A percentile compares a stretch with the other conserved stretches of the same genome.
Evolutionary conservation across 805 yeast species (phyloP).

Genomic region (Candida xyloterini): DNA sequence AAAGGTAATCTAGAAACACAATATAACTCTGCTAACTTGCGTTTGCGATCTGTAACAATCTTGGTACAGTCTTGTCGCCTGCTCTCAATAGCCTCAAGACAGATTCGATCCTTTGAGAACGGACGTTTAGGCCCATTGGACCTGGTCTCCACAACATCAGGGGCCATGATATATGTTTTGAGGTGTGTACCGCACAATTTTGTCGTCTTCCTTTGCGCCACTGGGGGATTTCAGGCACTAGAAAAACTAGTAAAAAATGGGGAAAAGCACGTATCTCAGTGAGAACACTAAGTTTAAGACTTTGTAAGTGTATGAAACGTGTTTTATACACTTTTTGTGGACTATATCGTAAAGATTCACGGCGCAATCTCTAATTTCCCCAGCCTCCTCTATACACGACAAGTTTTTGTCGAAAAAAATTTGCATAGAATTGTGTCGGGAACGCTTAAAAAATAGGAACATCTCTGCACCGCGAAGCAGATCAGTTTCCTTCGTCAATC

Average conservation of each 20-base stretch:
- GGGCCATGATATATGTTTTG: conserved; percentile 8
- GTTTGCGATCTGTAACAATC: conserved; percentile 49
- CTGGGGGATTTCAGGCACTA: conserved; percentile 3
- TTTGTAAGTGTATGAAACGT: not conserved
- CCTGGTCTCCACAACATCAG: conserved; percentile 8
- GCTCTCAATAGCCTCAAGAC: conserved; percentile 44
- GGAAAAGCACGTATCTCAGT: not conserved
- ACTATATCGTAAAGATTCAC: conserved; percentile 1
- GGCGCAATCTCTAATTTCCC: conserved; percentile 7
- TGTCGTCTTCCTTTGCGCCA: conserved; percentile 11
- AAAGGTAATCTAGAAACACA: conserved; percentile 53
- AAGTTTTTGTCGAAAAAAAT: conserved; percentile 10
- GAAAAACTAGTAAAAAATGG: conserved; percentile 2
- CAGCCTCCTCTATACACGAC: conserved; percentile 15
- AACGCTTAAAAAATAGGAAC: conserved; percentile 1
- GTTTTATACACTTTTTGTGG: conserved; percentile 1
- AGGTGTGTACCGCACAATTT: conserved; percentile 13
- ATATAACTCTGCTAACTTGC: conserved; percentile 60
- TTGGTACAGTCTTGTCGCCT: conserved; percentile 42
- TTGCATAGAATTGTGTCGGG: conserved; percentile 8
- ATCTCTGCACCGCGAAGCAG: conserved; percentile 4
- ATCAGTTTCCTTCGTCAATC: conserved; percentile 1
- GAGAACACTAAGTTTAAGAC: not conserved
- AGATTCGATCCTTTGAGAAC: conserved; percentile 38
- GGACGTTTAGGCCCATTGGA: conserved; percentile 1